Evolutionary conservation across 495 filamentous ascomycete species (phyloP).

Genomic region (Aspergillus ellipticus): DNA sequence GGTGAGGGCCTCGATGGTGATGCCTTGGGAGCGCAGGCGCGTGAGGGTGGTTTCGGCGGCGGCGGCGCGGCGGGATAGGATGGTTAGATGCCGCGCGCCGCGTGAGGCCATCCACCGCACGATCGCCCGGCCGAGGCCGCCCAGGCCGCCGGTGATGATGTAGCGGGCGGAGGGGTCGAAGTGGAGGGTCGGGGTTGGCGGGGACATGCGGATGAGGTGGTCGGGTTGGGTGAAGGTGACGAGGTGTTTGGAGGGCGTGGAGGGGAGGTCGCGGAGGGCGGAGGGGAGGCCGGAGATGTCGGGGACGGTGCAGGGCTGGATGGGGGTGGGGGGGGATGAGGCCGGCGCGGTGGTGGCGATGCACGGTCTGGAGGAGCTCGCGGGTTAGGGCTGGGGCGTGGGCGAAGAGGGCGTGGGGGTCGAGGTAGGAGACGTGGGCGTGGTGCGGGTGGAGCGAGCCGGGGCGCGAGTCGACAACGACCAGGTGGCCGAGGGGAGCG

Average conservation of each 20-base stretch:
- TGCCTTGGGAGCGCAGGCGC: neutral
- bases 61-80: neutral
- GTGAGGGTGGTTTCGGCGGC: neutral
- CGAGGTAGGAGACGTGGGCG: neutral
- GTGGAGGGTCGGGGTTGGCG: neutral
- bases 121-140: neutral
- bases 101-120: neutral
- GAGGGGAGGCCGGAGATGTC: neutral
- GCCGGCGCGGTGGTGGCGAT: neutral
- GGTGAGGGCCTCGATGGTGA: neutral
- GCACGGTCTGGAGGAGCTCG: neutral
- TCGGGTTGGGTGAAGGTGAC: neutral
- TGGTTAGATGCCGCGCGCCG: neutral
- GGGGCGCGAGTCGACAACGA: neutral
- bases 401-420: neutral
- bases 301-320: neutral
- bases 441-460: neutral
- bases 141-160: neutral
- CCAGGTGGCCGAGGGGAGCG: neutral
- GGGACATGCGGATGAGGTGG: neutral
- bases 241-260: neutral
- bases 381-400: neutral
- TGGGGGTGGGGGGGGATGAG: neutral
- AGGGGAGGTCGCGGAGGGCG: neutral
- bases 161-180: slow-evolving; percentile 1